Evolutionary conservation across 768 basidiomycete genomes (phyloP).

Genomic region (Tulasnella calospora): DNA sequence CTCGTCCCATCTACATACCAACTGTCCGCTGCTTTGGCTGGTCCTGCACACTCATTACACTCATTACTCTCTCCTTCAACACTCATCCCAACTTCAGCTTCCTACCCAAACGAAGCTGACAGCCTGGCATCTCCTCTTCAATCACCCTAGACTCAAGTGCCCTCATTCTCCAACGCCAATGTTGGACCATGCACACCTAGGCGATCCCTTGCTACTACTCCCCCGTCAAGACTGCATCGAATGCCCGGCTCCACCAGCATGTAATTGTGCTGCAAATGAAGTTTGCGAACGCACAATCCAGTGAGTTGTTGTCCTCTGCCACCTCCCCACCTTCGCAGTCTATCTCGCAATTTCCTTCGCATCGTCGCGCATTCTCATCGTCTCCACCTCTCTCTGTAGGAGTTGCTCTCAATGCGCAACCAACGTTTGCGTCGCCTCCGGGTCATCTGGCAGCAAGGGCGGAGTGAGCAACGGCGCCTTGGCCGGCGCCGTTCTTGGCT

Average conservation of each 20-base stretch:
- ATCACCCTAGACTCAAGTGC: background rate
- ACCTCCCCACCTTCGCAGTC: background rate
- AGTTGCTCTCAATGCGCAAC: constrained; percentile 13
- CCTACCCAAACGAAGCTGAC: background rate
- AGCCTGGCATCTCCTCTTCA: background rate
- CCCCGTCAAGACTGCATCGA: constrained; percentile 16
- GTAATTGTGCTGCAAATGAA: constrained; percentile 13
- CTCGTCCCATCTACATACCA: constrained; percentile 1
- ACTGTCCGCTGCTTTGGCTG: constrained; percentile 24
- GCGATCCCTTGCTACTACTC: constrained; percentile 7
- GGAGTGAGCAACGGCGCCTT: constrained; percentile 25
- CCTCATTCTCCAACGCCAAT: constrained; percentile 15
- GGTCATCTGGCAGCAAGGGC: background rate
- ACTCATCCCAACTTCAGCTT: background rate
- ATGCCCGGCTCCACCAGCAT: constrained; percentile 16
- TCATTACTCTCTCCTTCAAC: background rate
- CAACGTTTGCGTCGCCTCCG: constrained; percentile 22
- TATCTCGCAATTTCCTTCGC: background rate
- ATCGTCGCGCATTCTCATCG: constrained; percentile 3
- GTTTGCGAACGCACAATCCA: constrained; percentile 19
- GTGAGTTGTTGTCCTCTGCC: background rate
- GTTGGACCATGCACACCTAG: background rate
- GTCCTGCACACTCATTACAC: constrained; percentile 24
- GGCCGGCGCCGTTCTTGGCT: constrained; percentile 26
- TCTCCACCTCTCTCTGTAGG: background rate